These are phyloP conservation scores for Agapanthus africanus DNA, from an alignment of 106 monocot genomes.

Conservation along the genomic window DNA sequence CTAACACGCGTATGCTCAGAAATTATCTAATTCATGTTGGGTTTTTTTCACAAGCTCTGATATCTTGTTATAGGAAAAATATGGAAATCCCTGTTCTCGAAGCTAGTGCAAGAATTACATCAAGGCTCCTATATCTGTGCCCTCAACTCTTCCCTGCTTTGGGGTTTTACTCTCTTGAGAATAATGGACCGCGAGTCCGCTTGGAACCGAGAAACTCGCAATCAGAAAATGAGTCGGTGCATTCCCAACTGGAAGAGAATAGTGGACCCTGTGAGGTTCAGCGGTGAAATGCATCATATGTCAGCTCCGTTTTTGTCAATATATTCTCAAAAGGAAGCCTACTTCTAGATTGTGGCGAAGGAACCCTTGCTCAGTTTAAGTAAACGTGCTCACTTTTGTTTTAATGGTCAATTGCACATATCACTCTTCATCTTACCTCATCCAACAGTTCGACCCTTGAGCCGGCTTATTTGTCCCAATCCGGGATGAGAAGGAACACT, in stretches of 20 bases:
- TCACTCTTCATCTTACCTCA: too few relatives aligned
- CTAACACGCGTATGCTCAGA: too few relatives aligned
- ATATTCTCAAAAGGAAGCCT: conserved; percentile 89
- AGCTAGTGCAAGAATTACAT: conserved; percentile 82
- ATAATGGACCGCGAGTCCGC: conserved; percentile 7
- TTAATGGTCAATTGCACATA: too few relatives aligned
- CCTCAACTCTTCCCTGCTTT: conserved; percentile 78
- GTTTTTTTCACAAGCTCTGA: neutral
- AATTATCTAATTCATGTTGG: conserved; percentile 12
- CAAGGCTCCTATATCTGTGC: conserved; percentile 76
- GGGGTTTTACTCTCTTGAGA: conserved; percentile 38
- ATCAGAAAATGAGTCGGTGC: too few relatives aligned
- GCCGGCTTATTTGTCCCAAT: too few relatives aligned
- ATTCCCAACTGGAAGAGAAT: too few relatives aligned
- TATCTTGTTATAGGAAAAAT: conserved; percentile 60
- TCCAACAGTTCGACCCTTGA: too few relatives aligned
- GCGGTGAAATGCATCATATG: too few relatives aligned
- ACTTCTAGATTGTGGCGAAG: conserved; percentile 98
- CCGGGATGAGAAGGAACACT: too few relatives aligned
- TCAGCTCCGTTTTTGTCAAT: conserved; percentile 86
- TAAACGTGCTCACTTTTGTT: too few relatives aligned
- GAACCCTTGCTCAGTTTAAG: conserved; percentile 84
- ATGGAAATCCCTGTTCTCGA: conserved; percentile 76
- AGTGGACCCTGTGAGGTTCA: conserved; percentile 58
- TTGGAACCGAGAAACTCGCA: too few relatives aligned